A percentile compares a stretch with the other conserved stretches of the same genome.
These are phyloP conservation scores for Laetiporus sulphureus DNA, from an alignment of 1,284 basidiomycete genomes.

Conservation along the genomic window DNA sequence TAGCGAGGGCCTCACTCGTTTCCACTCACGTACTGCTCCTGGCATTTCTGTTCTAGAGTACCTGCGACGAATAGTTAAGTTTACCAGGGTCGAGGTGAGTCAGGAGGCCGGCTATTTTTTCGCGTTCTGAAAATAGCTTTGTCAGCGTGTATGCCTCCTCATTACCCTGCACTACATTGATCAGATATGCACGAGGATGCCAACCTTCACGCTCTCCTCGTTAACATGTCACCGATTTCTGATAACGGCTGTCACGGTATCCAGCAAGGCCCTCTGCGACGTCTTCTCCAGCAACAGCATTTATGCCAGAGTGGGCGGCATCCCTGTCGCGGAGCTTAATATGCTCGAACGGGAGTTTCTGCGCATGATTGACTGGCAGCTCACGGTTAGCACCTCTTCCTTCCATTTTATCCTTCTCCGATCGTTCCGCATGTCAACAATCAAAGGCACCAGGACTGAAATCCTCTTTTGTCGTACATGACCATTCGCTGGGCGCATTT, in stretches of 20 bases:
- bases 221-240: conserved; percentile 94
- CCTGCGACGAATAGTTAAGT: conserved; percentile 83
- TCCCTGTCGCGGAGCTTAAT: conserved; percentile 85
- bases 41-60: conserved; percentile 85
- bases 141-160: conserved; percentile 80
- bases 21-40: conserved; percentile 88
- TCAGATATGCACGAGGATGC: conserved; percentile 81
- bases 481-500: conserved; percentile 9
- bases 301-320: conserved; percentile 92
- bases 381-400: conserved; percentile 65
- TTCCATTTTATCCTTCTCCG: conserved; percentile 10
- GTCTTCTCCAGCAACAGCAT: conserved; percentile 88
- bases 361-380: conserved; percentile 82
- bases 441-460: conserved; percentile 8
- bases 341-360: conserved; percentile 90
- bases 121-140: conserved; percentile 4
- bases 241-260: conserved; percentile 82
- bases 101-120: conserved; percentile 8
- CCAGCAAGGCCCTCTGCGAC: conserved; percentile 89
- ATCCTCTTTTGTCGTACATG: conserved; percentile 10
- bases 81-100: conserved; percentile 85
- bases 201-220: conserved; percentile 86
- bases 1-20: conserved; percentile 83
- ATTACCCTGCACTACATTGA: conserved; percentile 93
- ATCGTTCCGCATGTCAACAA: conserved; percentile 2